A percentile compares a stretch with the other conserved stretches of the same genome.
phyloP scores from a whole-genome alignment of 2,329 filamentous ascomycete genomes.

The Triangularia setosa region DNA sequence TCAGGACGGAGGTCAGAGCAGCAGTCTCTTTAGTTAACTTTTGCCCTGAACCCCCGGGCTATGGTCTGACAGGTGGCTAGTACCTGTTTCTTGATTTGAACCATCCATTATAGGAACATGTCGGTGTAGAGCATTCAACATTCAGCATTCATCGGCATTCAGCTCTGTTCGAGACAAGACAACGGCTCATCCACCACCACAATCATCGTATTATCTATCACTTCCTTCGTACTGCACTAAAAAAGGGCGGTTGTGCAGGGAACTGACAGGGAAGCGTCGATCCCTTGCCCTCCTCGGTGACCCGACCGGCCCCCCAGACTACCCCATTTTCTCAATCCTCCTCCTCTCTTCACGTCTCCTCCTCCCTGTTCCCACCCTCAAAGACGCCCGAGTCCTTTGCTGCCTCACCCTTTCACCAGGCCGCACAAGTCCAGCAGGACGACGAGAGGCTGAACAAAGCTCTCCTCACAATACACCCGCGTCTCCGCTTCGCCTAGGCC shows the following conservation, averaged over 20 bases:
- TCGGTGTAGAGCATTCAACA: neutral
- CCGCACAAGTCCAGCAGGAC: conserved; percentile 5
- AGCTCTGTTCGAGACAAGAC: neutral
- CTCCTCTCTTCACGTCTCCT: conserved; percentile 3
- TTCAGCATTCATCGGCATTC: neutral
- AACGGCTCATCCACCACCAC: neutral
- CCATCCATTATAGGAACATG: too few relatives aligned
- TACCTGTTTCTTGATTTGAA: too few relatives aligned
- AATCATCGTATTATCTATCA: neutral
- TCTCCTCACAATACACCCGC: conserved; percentile 3
- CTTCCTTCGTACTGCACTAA: neutral
- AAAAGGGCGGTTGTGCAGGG: conserved; percentile 15
- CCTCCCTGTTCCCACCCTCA: conserved; percentile 12
- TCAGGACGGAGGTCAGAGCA: neutral
- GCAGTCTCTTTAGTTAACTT: neutral
- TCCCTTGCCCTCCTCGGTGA: conserved; percentile 20
- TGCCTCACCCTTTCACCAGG: conserved; percentile 1
- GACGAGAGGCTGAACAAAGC: conserved; percentile 4
- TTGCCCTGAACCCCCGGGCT: neutral
- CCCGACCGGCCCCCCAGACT: conserved; percentile 16
- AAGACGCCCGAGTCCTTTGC: conserved; percentile 7
- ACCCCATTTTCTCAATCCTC: conserved; percentile 10
- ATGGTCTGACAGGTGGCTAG: neutral
- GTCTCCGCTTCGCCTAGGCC: conserved; percentile 15
- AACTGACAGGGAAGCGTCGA: conserved; percentile 19